phyloP scores from a whole-genome alignment of 495 filamentous ascomycete species.

The Polyplosphaeria fusca region DNA sequence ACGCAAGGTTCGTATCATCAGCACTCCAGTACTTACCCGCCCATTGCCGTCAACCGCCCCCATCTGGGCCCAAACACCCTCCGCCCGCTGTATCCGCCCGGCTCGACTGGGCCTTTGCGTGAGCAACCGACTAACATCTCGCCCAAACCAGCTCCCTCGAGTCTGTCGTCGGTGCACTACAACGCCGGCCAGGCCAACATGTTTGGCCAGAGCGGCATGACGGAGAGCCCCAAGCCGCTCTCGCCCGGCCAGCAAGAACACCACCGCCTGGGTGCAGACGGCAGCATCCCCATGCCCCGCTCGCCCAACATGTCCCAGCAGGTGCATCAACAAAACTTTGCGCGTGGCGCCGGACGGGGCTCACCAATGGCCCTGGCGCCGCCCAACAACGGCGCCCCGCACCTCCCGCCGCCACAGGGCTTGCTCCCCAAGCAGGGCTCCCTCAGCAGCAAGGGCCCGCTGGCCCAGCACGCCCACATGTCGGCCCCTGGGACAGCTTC shows the following conservation, averaged over 20 bases:
- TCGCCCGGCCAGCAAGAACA: constrained; percentile 67
- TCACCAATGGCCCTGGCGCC: constrained; percentile 42
- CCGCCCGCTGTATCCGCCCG: constrained; percentile 35
- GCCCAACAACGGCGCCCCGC: constrained; percentile 44
- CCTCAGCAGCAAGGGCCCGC: constrained; percentile 24
- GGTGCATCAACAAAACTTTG: constrained; percentile 64
- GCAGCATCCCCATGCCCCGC: constrained; percentile 56
- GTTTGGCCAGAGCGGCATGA: constrained; percentile 69
- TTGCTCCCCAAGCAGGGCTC: constrained; percentile 29
- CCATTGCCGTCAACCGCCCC: constrained; percentile 46
- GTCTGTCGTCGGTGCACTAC: constrained; percentile 31
- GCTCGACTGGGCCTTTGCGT: constrained; percentile 13
- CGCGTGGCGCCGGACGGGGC: constrained; percentile 47
- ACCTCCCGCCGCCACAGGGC: constrained; percentile 43
- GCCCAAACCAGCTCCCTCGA: constrained; percentile 33
- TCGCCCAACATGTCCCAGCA: constrained; percentile 69
- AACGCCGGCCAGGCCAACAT: constrained; percentile 46
- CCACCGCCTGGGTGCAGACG: constrained; percentile 57
- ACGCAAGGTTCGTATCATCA: constrained; percentile 53
- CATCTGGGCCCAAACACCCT: constrained; percentile 30
- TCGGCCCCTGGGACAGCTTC: constrained; percentile 28
- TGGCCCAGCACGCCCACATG: constrained; percentile 36
- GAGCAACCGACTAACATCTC: constrained; percentile 28
- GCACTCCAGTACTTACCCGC: constrained; percentile 74
- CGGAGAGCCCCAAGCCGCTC: constrained; percentile 81